phyloP scores from a whole-genome alignment of 768 basidiomycete species.

The Xerocomellus chrysenteron region DNA sequence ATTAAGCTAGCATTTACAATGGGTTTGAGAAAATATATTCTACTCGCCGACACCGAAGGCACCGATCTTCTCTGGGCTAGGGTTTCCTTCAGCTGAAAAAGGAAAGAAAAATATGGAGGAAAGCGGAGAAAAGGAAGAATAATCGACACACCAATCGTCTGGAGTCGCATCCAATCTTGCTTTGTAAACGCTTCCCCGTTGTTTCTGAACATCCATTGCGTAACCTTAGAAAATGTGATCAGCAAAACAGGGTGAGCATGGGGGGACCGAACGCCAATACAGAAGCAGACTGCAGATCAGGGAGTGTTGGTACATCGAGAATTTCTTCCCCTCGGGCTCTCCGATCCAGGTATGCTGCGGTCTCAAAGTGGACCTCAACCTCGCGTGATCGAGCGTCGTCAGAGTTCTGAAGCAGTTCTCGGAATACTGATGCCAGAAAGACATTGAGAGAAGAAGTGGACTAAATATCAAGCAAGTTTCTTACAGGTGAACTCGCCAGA shows the following conservation, averaged over 20 bases:
- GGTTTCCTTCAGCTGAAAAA: conserved; percentile 80
- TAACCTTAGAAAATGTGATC: conserved; percentile 45
- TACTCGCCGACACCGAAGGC: conserved; percentile 83
- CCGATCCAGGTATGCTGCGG: conserved; percentile 36
- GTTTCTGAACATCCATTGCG: conserved; percentile 83
- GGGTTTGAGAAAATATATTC: neutral
- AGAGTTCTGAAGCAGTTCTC: conserved; percentile 95
- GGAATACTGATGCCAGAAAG: conserved; percentile 41
- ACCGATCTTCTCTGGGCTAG: conserved; percentile 92
- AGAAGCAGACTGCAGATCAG: conserved; percentile 60
- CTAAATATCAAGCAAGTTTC: neutral
- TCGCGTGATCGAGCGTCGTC: conserved; percentile 78
- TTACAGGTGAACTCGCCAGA: conserved; percentile 83
- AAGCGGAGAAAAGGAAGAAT: neutral
- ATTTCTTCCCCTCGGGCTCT: conserved; percentile 15
- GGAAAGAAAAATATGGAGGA: neutral
- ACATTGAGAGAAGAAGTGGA: too few relatives aligned
- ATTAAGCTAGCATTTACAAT: neutral
- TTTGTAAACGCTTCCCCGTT: conserved; percentile 79
- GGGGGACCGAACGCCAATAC: conserved; percentile 34
- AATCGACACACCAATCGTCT: conserved; percentile 71
- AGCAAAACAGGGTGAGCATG: neutral
- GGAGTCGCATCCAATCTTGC: conserved; percentile 86
- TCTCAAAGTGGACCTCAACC: conserved; percentile 80
- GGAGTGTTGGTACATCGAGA: conserved; percentile 32